Evolutionary conservation across 148 eudicot genomes (phyloP), one percentile per base, ranked within the genome.

Genomic region (Rhododendron henanense): DNA sequence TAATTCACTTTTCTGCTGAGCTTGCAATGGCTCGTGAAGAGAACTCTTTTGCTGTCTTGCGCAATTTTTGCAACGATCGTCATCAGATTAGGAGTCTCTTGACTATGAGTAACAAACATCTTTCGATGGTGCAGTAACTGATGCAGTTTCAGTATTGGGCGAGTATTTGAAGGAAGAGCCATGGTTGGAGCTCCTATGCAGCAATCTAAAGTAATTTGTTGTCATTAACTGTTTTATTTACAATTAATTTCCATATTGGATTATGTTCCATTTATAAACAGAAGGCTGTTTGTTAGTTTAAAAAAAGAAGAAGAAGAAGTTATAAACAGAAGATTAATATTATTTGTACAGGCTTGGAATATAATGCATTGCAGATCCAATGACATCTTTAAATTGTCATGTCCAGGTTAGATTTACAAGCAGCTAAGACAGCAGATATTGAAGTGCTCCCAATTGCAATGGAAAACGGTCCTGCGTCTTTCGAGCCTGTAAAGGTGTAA

Each of bases 151-250:
- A 39, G 88, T 97, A 77, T 78, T 97, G 87, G 93, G 97, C 47
- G 99, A 97, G 82, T 97, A 97, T 91, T 53, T 97, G 90, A 93
- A 88, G 89, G 98, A 97, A 55, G 96, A 94, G 76, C 98, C 99
- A 5, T 97, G 99, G 99, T 76, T 94, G 89, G 93, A 97, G 86
- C 92, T 92, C 85, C 85, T 97, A 47, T 97, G 99, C 85, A 78
- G 85, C 90, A 91, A 92, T 85, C 90, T 95, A 74, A 93, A 94
- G 98, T 94, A 96, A 39, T 61, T 86, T 78, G 57, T 39, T 44
- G n/a, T 73, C 50, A 39, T 81, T 39, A 35, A 3, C 21, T 47
- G 10, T 35, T 51, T 61, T 79, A 15, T 86, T 78, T 57, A 79
- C 78, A 8, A 41, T 23, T 35, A 7, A 6, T 67, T 63, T 23